phyloP scores from a whole-genome alignment of 352 stramenopile genomes.

The Globisporangium spinosum region DNA sequence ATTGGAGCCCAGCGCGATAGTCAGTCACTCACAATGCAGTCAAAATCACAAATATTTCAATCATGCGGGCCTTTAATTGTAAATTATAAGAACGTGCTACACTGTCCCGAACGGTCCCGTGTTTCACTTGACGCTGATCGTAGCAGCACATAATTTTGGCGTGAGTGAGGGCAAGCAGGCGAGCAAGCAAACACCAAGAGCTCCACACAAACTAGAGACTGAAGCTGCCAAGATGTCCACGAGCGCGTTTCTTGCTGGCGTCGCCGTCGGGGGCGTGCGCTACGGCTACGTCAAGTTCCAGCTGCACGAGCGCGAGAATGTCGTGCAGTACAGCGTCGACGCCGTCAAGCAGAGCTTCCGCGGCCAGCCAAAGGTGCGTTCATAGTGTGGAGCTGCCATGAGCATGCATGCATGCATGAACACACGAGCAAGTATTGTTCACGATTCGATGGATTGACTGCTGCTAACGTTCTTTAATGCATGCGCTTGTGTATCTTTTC shows the following conservation, averaged over 20 bases:
- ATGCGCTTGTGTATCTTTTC: neutral
- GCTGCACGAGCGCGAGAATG: constrained; percentile 61
- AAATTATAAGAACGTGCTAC: neutral
- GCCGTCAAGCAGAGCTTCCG: constrained; percentile 64
- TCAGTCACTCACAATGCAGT: neutral
- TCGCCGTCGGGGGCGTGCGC: constrained; percentile 52
- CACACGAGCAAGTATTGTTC: neutral
- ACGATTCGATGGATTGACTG: neutral
- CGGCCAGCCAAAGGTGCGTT: constrained; percentile 27
- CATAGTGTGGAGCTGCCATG: neutral
- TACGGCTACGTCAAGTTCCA: constrained; percentile 73
- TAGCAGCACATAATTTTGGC: neutral
- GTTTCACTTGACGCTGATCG: neutral
- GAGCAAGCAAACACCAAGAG: constrained; percentile 5
- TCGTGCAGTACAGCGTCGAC: constrained; percentile 63
- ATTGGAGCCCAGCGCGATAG: constrained; percentile 3
- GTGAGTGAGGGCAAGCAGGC: neutral
- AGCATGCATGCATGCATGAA: neutral
- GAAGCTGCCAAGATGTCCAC: constrained; percentile 40
- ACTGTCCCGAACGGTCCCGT: neutral
- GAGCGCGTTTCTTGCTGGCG: constrained; percentile 64
- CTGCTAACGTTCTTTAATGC: neutral
- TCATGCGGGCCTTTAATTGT: no score
- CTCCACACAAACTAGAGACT: neutral
- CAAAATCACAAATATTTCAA: neutral